Conservation (phyloP, 2,329 filamentous ascomycete species). For the Colletotrichum sojae region DNA sequence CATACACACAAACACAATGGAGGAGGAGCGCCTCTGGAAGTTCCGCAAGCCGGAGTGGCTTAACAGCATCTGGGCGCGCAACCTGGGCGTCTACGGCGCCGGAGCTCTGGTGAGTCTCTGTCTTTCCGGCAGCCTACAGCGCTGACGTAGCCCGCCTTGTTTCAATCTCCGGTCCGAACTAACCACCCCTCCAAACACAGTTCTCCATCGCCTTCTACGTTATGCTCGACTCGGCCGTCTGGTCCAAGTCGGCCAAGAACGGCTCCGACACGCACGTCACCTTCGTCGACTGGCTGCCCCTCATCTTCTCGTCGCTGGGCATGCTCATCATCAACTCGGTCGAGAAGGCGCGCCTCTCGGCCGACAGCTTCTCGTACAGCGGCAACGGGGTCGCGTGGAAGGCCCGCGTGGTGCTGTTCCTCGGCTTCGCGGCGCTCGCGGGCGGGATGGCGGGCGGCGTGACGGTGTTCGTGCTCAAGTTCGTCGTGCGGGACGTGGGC, state of each 20-base stretch:
- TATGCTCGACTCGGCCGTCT: slow-evolving; percentile 77
- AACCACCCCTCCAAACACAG: slow-evolving; percentile 52
- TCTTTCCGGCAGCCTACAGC: not conserved
- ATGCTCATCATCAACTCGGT: slow-evolving; percentile 82
- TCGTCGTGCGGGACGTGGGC: slow-evolving; percentile 68
- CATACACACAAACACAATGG: slow-evolving; percentile 62
- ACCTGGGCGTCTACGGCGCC: slow-evolving; percentile 73
- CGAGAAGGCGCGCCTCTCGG: slow-evolving; percentile 75
- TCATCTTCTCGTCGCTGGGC: slow-evolving; percentile 76
- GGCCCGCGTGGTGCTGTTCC: slow-evolving; percentile 76
- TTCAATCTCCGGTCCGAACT: not conserved
- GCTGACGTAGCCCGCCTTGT: slow-evolving; percentile 3
- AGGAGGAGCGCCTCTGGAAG: slow-evolving; percentile 77
- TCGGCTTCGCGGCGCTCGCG: slow-evolving; percentile 75
- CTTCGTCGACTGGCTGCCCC: slow-evolving; percentile 79
- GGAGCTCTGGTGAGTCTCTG: slow-evolving; percentile 71
- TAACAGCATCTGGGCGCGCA: slow-evolving; percentile 74
- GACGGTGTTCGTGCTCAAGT: slow-evolving; percentile 78
- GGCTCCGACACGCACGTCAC: slow-evolving; percentile 73
- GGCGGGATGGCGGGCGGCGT: slow-evolving; percentile 79
- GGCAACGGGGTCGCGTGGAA: slow-evolving; percentile 77
- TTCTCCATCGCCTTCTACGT: slow-evolving; percentile 79
- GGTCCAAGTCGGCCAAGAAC: slow-evolving; percentile 74
- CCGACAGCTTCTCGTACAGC: slow-evolving; percentile 74
- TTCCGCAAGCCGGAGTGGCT: slow-evolving; percentile 77